These are phyloP conservation scores for Hippophae gyantsensis DNA, from an alignment of 306 rosid species.

Conservation along the genomic window DNA sequence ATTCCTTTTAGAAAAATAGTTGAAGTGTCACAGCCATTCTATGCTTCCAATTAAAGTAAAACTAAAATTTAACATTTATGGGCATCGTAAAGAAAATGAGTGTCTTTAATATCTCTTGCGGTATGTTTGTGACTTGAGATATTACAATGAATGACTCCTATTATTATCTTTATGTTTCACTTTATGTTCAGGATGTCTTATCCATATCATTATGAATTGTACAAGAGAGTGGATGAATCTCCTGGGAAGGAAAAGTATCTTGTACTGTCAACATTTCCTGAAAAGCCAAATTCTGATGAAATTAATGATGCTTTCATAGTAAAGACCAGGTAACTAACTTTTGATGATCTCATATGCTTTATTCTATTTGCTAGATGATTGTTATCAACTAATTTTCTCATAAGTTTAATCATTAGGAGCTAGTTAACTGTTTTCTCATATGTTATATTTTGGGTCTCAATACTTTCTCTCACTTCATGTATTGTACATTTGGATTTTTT, in stretches of 20 bases:
- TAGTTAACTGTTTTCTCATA: no score
- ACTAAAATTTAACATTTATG: not conserved
- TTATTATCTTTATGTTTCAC: not conserved
- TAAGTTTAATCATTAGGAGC: no score
- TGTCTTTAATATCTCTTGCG: slow-evolving; percentile 5
- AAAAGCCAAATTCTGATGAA: slow-evolving; percentile 60
- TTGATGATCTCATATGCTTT: not conserved
- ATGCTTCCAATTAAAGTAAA: not conserved
- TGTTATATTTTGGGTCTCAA: no score
- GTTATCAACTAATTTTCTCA: no score
- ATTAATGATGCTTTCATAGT: slow-evolving; percentile 61
- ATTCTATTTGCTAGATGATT: no score
- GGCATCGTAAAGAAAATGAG: not conserved
- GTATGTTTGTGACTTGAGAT: not conserved
- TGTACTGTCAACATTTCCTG: slow-evolving; percentile 44
- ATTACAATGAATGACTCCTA: not conserved
- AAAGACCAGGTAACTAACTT: slow-evolving; percentile 45
- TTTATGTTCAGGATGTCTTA: slow-evolving; percentile 42
- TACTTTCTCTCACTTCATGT: no score
- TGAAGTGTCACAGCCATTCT: no score
- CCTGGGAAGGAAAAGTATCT: slow-evolving; percentile 62
- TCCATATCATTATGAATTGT: slow-evolving; percentile 64
- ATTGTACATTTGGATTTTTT: not conserved
- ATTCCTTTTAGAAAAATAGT: no score
- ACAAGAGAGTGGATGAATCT: slow-evolving; percentile 75